Base-by-base conservation (phyloP, 257 asterid genomes). In the Verbascum thapsus region DNA sequence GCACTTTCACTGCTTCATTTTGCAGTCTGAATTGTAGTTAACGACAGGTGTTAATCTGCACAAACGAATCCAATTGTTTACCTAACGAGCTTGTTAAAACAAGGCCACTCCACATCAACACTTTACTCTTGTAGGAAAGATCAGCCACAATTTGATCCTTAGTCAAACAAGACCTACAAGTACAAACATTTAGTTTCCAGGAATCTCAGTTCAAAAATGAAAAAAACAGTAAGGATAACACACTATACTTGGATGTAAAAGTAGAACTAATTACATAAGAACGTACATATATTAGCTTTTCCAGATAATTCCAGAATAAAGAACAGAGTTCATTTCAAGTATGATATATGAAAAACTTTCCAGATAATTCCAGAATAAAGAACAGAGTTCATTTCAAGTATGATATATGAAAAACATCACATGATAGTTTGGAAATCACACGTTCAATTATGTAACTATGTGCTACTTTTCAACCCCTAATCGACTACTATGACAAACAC, bases 71-170 rank as follows among this genome's bases (percentile, higher is more conserved):
- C n/a, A n/a, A n/a, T n/a, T 48, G 30, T 40, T 18, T 83, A 92
- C 99, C 99, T 92, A 72, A 68, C 99, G 91, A 45, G n/a, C n/a
- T n/a, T n/a, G n/a, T n/a, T n/a, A 94, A 68, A 44, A 85, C 75
- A 32, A 84, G 66, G 30, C 97, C 99, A 40, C 92, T 75, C 85
- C 96, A 94, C 69, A 83, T 61, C 54, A 87, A 68, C 16, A 82
- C 67, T 68, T 81, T 84, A 17, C 84, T 70, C 72, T 68, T 80
- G 78, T 79, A 82, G 63, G 88, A 78, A 65, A 94, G 96, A 64
- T 87, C 85, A n/a, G 73, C 80, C 50, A 94, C 17, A 42, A 94
- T 79, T 73, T 94, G 85, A 76, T 83, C 91, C 85, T 87, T 89
- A 7, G 78, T 81, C 84, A 80, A 53, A 70, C 74, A 80, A 67